Conservation (phyloP, 1,284 basidiomycete genomes). For the Amylostereum areolatum region DNA sequence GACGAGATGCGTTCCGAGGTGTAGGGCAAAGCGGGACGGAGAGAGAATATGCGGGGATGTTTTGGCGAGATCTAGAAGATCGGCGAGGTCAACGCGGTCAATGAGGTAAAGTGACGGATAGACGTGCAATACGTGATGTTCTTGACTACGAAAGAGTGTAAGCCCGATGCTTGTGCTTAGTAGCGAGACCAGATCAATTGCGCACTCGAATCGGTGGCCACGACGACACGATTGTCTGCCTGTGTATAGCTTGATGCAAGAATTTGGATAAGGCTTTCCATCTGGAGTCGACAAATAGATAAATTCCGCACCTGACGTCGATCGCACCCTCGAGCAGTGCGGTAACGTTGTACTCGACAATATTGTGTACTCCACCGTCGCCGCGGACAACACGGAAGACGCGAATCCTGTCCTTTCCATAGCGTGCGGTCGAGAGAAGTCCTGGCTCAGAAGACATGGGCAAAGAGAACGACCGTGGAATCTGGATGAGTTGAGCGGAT, state of each 20-base stretch:
- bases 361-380: conserved; percentile 52
- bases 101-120: background rate
- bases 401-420: conserved; percentile 85
- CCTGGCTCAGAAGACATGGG: conserved; percentile 2
- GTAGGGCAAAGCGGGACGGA: conserved; percentile 83
- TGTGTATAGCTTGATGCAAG: conserved; percentile 57
- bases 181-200: conserved; percentile 8
- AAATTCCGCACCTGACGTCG: conserved; percentile 47
- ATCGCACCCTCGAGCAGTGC: conserved; percentile 80
- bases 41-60: conserved; percentile 78
- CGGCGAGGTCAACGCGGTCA: conserved; percentile 2
- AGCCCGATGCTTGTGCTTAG: background rate
- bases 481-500: no score
- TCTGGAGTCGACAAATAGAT: background rate
- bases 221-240: conserved; percentile 79
- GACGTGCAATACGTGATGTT: conserved; percentile 84
- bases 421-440: conserved; percentile 49
- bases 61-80: conserved; percentile 70
- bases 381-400: conserved; percentile 80
- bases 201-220: conserved; percentile 85
- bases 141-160: conserved; percentile 56
- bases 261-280: background rate
- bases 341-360: conserved; percentile 79
- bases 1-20: conserved; percentile 82
- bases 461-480: no score